Evolutionary conservation across 1,139 yeast species (phyloP).

Genomic region (Petasospora fabianii): DNA sequence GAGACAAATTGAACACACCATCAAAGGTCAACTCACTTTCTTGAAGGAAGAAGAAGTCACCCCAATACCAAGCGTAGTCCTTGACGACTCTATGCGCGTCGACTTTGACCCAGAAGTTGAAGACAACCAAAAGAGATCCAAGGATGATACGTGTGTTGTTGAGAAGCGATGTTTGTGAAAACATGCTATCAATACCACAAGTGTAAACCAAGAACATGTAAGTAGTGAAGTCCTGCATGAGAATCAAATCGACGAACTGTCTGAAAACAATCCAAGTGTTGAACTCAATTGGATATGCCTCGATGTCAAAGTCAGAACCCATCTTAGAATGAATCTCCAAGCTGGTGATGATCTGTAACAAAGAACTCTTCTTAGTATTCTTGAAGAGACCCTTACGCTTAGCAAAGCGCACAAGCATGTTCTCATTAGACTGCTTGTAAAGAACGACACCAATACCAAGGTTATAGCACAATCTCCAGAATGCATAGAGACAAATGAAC

Average conservation of each 20-base stretch:
- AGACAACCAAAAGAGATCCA: slow-evolving; percentile 53
- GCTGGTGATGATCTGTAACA: slow-evolving; percentile 42
- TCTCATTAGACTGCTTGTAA: slow-evolving; percentile 62
- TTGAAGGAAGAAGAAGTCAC: slow-evolving; percentile 84
- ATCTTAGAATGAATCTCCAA: slow-evolving; percentile 58
- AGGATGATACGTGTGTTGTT: slow-evolving; percentile 37
- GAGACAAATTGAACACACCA: slow-evolving; percentile 89
- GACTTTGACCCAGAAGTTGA: slow-evolving; percentile 82
- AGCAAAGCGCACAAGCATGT: slow-evolving; percentile 55
- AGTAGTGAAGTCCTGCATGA: slow-evolving; percentile 83
- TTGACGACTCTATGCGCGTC: slow-evolving; percentile 89
- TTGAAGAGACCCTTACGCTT: slow-evolving; percentile 44
- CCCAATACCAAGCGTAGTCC: slow-evolving; percentile 97
- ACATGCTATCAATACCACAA: slow-evolving; percentile 39
- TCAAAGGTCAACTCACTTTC: slow-evolving; percentile 76
- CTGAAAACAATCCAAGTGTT: slow-evolving; percentile 83
- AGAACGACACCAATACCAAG: slow-evolving; percentile 74
- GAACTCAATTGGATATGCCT: slow-evolving; percentile 64
- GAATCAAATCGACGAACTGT: slow-evolving; percentile 73
- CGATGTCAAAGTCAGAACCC: slow-evolving; percentile 48
- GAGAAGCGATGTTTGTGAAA: slow-evolving; percentile 33
- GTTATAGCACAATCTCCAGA: slow-evolving; percentile 79
- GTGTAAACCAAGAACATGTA: slow-evolving; percentile 68
- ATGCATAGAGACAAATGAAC: slow-evolving; percentile 53
- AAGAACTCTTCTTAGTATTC: slow-evolving; percentile 29